Base-by-base conservation (phyloP, 768 basidiomycete genomes). In the Lepiota venenata region DNA sequence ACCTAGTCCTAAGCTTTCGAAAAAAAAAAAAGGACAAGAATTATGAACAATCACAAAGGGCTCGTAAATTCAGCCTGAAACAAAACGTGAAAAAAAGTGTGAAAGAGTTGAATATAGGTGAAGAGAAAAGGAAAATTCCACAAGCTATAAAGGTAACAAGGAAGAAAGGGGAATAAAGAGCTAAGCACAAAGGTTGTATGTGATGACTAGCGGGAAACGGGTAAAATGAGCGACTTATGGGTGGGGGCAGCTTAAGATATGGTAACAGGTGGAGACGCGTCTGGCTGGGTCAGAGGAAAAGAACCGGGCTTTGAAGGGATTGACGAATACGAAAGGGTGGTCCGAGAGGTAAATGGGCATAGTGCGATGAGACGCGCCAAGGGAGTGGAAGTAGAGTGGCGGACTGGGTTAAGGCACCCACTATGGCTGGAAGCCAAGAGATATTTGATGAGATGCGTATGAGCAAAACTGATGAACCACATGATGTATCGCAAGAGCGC, bases 221-320 rank as follows among this genome's bases (percentile, higher is more conserved):
- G 35, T 41, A 47, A 37, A 54, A 47, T 20, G 52, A 54, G 36
- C n/a, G 52, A 54, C 52, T n/a, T 54, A 54, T 15, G 16, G 22
- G 38, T 37, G 32, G 38, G 25, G 37, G 25, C 22, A 27, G 36
- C n/a, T n/a, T 54, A 47, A 47, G 38, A 46, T 54, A 47, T 16
- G 35, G 27, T 27, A 47, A 39, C 32, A 29, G 35, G 32, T 32
- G 32, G 3, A 9, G 32, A 25, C 3, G 9, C 10, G 32, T 32
- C 9, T 32, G 32, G 39, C 27, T 25, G 39, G 39, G 40, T n/a
- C 25, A 50, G 27, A 41, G 22, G n/a, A n/a, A 35, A 22, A 44
- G 20, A 32, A 32, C 8, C 32, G 32, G 32, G 32, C 32, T 32
- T 32, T 32, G 32, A 32, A 32, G 32, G 32, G 32, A 11, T 32